Base-by-base conservation (phyloP, 108 stramenopile genomes). In the Craspedostauros australis region DNA sequence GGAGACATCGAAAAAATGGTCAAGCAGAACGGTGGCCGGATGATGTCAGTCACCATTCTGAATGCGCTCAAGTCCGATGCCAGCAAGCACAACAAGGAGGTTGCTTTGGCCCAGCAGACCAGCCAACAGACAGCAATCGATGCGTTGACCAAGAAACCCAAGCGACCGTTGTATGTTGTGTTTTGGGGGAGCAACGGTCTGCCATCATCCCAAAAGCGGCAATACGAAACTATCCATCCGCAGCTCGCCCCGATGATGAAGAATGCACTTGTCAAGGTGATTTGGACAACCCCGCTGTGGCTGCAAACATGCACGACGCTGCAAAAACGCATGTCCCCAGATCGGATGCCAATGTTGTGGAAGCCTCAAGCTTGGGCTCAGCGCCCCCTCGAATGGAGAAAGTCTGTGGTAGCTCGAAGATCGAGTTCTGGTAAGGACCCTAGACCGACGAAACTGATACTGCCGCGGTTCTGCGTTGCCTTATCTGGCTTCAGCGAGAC, bases 211-310 rank as follows among this genome's bases (percentile, higher is more conserved):
- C 14, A 36, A 36, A 19, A 46, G n/a, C n/a, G n/a, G n/a, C 27
- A 15, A 32, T 8, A 34, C 20, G 11, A 40, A 23, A 42, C 61
- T 26, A 33, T 70, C 32, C 57, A 68, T 75, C 63, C 60, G 12
- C 34, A 51, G 40, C 53, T 66, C 37, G 39, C 50, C 14, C 66
- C 66, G 52, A 22, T 68, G 31, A 24, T 54, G 32, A 64, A 60
- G 25, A 54, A 64, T 46, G 53, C 70, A 54, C 45, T 68, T 44
- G 79, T 67, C 38, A 55, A 66, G 3, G 36, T 80, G 24, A 37
- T 75, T 18, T 38, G 71, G 14, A 79, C 79, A 0, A 76, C 73
- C 20, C 79, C 81, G 2, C 45, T 82, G 1, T 88, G 87, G 87
- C 33, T 88, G 2, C 50, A 65, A 27, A 59, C 76, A 0, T 81